Percentiles rank a stretch among this genome's conserved stretches.
Conservation (phyloP, 345 rosid genomes). For the Citrus cavaleriei region DNA sequence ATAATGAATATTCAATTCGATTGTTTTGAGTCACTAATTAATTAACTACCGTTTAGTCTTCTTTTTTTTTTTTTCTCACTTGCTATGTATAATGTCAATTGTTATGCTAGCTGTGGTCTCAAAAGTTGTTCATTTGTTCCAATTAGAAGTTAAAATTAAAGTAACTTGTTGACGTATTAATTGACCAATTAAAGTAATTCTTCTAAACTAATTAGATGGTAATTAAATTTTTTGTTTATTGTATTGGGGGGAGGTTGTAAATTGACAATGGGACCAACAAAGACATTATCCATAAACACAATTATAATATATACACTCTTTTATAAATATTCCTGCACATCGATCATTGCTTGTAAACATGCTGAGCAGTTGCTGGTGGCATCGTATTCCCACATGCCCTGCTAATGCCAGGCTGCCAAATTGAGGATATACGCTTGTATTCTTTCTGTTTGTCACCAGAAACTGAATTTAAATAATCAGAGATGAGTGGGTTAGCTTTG, state of each 20-base stretch:
- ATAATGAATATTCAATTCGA: background rate
- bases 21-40: too few relatives aligned
- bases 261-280: background rate
- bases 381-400: background rate
- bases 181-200: background rate
- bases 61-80: too few relatives aligned
- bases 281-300: background rate
- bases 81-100: background rate
- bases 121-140: background rate
- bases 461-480: background rate
- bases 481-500: too few relatives aligned
- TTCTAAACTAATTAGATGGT: background rate
- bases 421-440: background rate
- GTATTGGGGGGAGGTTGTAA: background rate
- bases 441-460: background rate
- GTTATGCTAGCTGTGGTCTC: background rate
- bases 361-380: background rate
- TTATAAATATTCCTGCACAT: background rate
- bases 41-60: too few relatives aligned
- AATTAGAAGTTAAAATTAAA: background rate
- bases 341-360: background rate
- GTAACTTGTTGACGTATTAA: background rate
- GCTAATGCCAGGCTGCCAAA: slow-evolving; percentile 2
- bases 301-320: background rate
- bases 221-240: too few relatives aligned